Evolutionary conservation across 176 grass and related monocot species (phyloP).

Genomic region (Avena eriantha): DNA sequence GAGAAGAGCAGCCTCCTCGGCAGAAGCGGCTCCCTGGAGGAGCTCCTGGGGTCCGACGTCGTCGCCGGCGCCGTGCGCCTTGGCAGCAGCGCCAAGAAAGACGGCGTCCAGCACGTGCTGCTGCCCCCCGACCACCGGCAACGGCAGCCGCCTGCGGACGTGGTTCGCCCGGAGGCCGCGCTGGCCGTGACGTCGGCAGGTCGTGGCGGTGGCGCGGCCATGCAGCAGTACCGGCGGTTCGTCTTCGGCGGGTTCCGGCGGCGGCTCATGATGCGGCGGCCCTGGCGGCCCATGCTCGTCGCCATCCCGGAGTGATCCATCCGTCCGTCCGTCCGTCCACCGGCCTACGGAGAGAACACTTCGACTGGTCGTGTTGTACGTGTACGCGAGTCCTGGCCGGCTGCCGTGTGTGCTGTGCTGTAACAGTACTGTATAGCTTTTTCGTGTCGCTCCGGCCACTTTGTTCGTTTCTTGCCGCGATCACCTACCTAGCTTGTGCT

Average conservation of each 20-base stretch:
- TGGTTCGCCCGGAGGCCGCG: neutral
- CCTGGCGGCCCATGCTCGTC: slow-evolving; percentile 79
- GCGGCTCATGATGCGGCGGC: slow-evolving; percentile 62
- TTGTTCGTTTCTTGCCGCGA: slow-evolving; percentile 28
- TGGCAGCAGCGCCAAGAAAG: slow-evolving; percentile 18
- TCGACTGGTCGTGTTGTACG: neutral
- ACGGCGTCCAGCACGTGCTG: neutral
- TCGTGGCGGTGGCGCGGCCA: neutral
- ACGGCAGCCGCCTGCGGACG: neutral
- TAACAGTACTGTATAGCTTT: slow-evolving; percentile 37
- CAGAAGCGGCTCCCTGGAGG: slow-evolving; percentile 48
- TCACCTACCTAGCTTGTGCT: neutral
- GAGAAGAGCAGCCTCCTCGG: slow-evolving; percentile 55
- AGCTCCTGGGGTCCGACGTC: slow-evolving; percentile 45
- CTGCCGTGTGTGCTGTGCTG: neutral
- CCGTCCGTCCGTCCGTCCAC: neutral
- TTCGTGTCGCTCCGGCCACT: neutral
- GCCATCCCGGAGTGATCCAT: slow-evolving; percentile 82
- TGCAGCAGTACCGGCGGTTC: slow-evolving; percentile 55
- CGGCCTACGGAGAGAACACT: neutral
- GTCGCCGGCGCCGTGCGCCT: neutral
- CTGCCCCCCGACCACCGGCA: neutral
- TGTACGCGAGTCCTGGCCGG: no score
- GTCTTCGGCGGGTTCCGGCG: slow-evolving; percentile 63
- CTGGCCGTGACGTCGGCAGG: neutral